Evolutionary conservation across 352 stramenopile species (phyloP).

Genomic region (Phytophthora fragariaefolia): DNA sequence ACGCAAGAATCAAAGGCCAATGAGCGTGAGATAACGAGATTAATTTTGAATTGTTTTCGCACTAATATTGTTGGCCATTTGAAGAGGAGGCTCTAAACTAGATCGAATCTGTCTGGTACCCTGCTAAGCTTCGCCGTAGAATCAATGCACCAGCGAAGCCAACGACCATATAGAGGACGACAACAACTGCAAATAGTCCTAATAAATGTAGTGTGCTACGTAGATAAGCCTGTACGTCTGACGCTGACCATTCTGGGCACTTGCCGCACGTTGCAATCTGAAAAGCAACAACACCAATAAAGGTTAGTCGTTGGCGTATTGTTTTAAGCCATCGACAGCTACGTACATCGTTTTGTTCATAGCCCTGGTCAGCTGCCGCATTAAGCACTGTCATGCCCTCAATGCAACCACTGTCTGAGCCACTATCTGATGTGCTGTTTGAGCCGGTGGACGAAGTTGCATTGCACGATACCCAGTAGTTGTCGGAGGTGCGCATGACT

Average conservation of each 20-base stretch:
- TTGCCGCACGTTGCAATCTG: conserved; percentile 75
- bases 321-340: background rate
- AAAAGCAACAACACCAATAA: background rate
- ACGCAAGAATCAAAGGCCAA: conserved; percentile 24
- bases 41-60: conserved; percentile 47
- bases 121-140: conserved; percentile 71
- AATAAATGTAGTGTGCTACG: conserved; percentile 68
- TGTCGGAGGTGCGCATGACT: conserved; percentile 40
- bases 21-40: conserved; percentile 33
- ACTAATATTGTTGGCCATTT: conserved; percentile 25
- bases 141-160: conserved; percentile 74
- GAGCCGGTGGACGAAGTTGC: conserved; percentile 7
- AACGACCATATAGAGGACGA: conserved; percentile 81
- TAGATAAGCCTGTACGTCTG: conserved; percentile 76
- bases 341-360: conserved; percentile 69
- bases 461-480: conserved; percentile 57
- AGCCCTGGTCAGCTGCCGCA: conserved; percentile 55
- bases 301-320: conserved; percentile 11
- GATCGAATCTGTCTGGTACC: conserved; percentile 89
- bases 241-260: conserved; percentile 79
- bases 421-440: conserved; percentile 22
- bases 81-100: conserved; percentile 45
- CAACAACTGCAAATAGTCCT: conserved; percentile 67
- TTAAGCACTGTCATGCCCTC: conserved; percentile 67
- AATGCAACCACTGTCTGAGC: conserved; percentile 47